Evolutionary conservation across 345 rosid genomes (phyloP).

Genomic region (Salix caprea): DNA sequence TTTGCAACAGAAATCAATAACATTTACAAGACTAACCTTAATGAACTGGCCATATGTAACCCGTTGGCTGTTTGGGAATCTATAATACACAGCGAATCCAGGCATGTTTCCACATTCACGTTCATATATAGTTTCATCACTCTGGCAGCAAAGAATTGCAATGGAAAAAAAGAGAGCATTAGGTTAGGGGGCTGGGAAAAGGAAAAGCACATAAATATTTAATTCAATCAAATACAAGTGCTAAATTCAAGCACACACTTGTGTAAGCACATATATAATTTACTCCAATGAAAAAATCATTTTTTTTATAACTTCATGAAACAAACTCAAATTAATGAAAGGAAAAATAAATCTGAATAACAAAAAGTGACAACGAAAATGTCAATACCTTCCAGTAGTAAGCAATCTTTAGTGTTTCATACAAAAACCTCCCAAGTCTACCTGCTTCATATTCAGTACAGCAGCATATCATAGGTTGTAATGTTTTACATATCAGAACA

Average conservation of each 20-base stretch:
- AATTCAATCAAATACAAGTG: not conserved
- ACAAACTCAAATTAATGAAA: not conserved
- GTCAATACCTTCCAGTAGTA: slow-evolving; percentile 85
- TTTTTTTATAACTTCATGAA: not conserved
- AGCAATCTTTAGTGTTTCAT: slow-evolving; percentile 92
- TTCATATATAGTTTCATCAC: slow-evolving; percentile 93
- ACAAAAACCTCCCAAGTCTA: slow-evolving; percentile 88
- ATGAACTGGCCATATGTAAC: slow-evolving; percentile 97
- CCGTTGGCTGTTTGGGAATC: slow-evolving; percentile 94
- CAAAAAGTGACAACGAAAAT: not conserved
- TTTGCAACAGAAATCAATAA: not conserved
- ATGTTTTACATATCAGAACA: slow-evolving; percentile 89
- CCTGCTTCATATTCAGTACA: slow-evolving; percentile 99
- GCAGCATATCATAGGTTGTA: slow-evolving; percentile 99
- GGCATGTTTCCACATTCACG: slow-evolving; percentile 98
- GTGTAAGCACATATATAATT: not conserved
- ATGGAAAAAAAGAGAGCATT: not conserved
- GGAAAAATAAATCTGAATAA: not conserved
- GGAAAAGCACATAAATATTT: not conserved
- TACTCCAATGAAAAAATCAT: not conserved
- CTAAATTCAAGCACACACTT: not conserved
- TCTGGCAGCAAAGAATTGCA: slow-evolving; percentile 42
- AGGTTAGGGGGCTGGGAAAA: slow-evolving; percentile 6
- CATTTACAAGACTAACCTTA: slow-evolving; percentile 49
- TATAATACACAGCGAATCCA: slow-evolving; percentile 96